Conservation (phyloP, 768 basidiomycete genomes). For the Symmetrospora coprosmae region DNA sequence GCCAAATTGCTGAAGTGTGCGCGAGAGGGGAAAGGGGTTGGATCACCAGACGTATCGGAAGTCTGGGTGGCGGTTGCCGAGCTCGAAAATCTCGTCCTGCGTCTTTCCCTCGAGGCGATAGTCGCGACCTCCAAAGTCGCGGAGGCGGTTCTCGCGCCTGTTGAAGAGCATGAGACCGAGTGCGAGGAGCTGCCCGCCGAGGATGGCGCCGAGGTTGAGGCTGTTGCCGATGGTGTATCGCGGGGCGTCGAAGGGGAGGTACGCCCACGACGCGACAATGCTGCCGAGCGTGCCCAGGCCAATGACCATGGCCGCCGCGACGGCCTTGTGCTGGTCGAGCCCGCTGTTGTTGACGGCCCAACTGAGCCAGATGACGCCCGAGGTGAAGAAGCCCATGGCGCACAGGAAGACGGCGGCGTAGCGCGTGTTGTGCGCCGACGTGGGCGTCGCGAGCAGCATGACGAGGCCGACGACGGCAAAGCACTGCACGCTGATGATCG, state of each 20-base stretch:
- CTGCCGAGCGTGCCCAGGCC: conserved; percentile 16
- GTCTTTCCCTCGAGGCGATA: conserved; percentile 29
- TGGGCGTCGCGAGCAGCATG: conserved; percentile 13
- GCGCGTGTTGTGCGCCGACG: background rate
- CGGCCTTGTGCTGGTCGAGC: conserved; percentile 10
- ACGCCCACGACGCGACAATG: conserved; percentile 7
- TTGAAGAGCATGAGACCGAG: conserved; percentile 26
- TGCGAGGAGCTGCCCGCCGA: background rate
- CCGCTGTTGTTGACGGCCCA: conserved; percentile 8
- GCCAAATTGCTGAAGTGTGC: too few species aligned
- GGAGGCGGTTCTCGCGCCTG: conserved; percentile 31
- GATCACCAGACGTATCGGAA: conserved; percentile 22
- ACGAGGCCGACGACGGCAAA: conserved; percentile 17
- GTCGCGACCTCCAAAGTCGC: conserved; percentile 30
- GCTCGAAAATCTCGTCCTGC: conserved; percentile 23
- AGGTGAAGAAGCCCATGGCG: conserved; percentile 6
- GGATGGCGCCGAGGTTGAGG: conserved; percentile 22
- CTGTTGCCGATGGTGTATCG: conserved; percentile 26
- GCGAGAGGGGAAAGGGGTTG: too few species aligned
- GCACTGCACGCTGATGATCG: background rate
- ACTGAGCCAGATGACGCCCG: conserved; percentile 4
- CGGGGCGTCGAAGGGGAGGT: conserved; percentile 8
- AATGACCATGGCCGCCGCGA: conserved; percentile 10
- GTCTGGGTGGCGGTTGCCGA: conserved; percentile 32
- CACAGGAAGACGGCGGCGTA: conserved; percentile 19